Evolutionary conservation across 768 basidiomycete genomes (phyloP).

Genomic region (Boletus pseudo-olivaceus): DNA sequence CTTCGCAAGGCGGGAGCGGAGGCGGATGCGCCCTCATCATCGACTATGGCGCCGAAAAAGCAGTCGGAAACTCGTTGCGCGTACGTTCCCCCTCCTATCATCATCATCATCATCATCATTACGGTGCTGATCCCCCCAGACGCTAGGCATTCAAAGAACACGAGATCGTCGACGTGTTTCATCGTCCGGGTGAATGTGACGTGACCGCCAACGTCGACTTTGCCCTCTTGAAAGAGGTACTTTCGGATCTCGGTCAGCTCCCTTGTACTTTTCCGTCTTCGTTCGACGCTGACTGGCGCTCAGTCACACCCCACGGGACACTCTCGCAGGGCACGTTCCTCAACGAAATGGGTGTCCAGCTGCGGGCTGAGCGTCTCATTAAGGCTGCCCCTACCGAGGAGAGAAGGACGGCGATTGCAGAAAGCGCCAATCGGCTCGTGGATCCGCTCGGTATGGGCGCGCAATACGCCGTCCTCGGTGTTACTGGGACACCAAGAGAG

Average conservation of each 20-base stretch:
- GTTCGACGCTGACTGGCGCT: conserved; percentile 4
- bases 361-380: conserved; percentile 64
- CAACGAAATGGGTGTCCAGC: conserved; percentile 65
- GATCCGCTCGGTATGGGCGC: conserved; percentile 82
- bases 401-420: conserved; percentile 48
- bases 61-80: conserved; percentile 72
- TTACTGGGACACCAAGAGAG: conserved; percentile 25
- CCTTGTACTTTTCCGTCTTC: background rate
- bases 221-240: conserved; percentile 76
- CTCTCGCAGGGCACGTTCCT: conserved; percentile 78
- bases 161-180: conserved; percentile 79
- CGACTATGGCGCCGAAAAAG: conserved; percentile 82
- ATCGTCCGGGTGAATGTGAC: conserved; percentile 83
- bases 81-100: conserved; percentile 44
- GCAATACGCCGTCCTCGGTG: conserved; percentile 79
- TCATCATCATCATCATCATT: background rate
- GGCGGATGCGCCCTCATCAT: conserved; percentile 73
- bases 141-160: conserved; percentile 86
- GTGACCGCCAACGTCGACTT: conserved; percentile 98
- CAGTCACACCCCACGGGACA: conserved; percentile 57
- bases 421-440: conserved; percentile 67
- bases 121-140: background rate
- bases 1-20: background rate
- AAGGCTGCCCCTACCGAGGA: conserved; percentile 47
- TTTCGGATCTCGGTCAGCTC: conserved; percentile 57